phyloP scores from a whole-genome alignment of 805 yeast species.

The Sugiyamaella marilandica region DNA sequence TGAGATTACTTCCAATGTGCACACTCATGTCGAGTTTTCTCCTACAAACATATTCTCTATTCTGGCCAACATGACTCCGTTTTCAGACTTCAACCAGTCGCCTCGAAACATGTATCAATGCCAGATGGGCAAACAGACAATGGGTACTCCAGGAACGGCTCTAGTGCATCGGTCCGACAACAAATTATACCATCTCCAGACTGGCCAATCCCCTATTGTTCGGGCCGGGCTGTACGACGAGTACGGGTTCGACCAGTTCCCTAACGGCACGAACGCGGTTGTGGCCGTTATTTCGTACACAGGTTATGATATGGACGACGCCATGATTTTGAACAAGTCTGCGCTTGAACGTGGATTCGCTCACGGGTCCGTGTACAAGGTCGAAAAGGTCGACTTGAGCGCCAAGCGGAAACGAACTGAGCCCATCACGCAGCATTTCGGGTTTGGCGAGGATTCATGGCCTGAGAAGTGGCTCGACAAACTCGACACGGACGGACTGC shows the following conservation, averaged over 20 bases:
- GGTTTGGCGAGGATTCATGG: constrained; percentile 90
- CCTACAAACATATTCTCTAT: constrained; percentile 94
- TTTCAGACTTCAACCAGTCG: constrained; percentile 96
- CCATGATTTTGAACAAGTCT: constrained; percentile 95
- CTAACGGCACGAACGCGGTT: constrained; percentile 96
- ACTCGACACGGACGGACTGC: constrained; percentile 89
- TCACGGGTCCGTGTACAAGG: constrained; percentile 93
- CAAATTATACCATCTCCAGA: constrained; percentile 85
- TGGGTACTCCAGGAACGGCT: constrained; percentile 99
- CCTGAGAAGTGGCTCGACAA: constrained; percentile 86
- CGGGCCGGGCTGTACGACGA: constrained; percentile 90
- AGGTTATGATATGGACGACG: constrained; percentile 99
- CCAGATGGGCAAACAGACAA: constrained; percentile 99
- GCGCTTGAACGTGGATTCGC: constrained; percentile 98
- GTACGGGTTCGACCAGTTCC: constrained; percentile 97
- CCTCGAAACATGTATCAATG: constrained; percentile 99
- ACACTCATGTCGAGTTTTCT: constrained; percentile 88
- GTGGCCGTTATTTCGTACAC: constrained; percentile 98
- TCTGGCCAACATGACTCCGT: constrained; percentile 94
- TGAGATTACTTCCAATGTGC: constrained; percentile 76
- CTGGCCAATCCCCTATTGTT: constrained; percentile 96
- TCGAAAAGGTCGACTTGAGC: constrained; percentile 82
- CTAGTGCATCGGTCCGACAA: constrained; percentile 88
- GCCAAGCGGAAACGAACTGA: constrained; percentile 82
- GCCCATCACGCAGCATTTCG: constrained; percentile 90